Conservation (phyloP, 306 rosid species). For the Begonia loranthoides region DNA sequence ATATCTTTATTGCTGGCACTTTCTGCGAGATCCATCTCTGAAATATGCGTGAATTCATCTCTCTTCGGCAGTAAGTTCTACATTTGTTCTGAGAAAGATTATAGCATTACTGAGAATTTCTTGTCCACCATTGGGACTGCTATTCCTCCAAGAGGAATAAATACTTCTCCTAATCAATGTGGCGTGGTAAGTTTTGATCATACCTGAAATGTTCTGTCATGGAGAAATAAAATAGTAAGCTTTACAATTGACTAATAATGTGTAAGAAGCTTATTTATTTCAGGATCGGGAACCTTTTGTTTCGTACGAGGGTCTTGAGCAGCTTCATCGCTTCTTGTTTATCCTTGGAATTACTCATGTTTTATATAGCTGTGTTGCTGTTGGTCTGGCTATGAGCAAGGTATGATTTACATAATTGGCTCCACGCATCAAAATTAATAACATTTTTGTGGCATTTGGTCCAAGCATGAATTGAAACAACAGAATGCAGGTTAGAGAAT, state of each 20-base stretch:
- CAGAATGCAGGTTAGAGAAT: too few species aligned
- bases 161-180: constrained; percentile 37
- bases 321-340: constrained; percentile 87
- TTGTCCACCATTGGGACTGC: constrained; percentile 27
- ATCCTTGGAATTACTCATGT: constrained; percentile 94
- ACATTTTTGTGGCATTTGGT: neutral
- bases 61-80: constrained; percentile 61
- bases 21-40: constrained; percentile 80
- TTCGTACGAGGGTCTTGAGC: constrained; percentile 91
- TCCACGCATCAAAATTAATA: neutral
- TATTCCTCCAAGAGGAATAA: constrained; percentile 22
- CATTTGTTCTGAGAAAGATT: constrained; percentile 56
- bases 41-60: constrained; percentile 79
- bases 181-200: constrained; percentile 38
- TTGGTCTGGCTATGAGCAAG: constrained; percentile 97
- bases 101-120: constrained; percentile 14
- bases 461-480: neutral
- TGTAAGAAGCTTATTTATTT: constrained; percentile 11
- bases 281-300: constrained; percentile 96
- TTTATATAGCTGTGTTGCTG: constrained; percentile 79
- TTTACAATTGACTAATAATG: neutral
- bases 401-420: constrained; percentile 12
- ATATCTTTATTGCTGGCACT: constrained; percentile 87
- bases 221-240: too few species aligned
- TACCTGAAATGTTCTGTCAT: constrained; percentile 1